A percentile compares a stretch with the other conserved stretches of the same genome.
Evolutionary conservation across 352 stramenopile species (phyloP).

Genomic region (Thalassiosira tumida): DNA sequence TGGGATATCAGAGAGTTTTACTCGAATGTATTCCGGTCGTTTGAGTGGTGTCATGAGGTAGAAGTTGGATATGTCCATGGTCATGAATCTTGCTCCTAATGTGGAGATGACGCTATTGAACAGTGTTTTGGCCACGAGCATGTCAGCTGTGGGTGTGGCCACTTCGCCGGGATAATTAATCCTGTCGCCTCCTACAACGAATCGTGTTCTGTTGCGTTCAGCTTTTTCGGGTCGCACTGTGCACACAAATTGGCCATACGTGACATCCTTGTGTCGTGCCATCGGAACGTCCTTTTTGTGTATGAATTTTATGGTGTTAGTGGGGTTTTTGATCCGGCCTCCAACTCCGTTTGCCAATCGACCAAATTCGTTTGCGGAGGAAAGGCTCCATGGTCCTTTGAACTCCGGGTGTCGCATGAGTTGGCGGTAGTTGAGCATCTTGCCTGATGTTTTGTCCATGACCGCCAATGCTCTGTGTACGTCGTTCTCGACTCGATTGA

Average conservation of each 20-base stretch:
- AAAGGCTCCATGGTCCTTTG: background rate
- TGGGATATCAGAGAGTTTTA: slow-evolving; percentile 48
- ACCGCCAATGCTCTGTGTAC: background rate
- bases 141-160: slow-evolving; percentile 53
- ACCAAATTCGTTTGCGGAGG: slow-evolving; percentile 64
- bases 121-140: slow-evolving; percentile 45
- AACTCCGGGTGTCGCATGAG: slow-evolving; percentile 1
- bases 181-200: slow-evolving; percentile 28
- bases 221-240: background rate
- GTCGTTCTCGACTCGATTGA: background rate
- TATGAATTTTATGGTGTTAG: slow-evolving; percentile 51
- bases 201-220: background rate
- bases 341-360: slow-evolving; percentile 57
- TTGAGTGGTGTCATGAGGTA: slow-evolving; percentile 48
- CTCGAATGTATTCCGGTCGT: slow-evolving; percentile 62
- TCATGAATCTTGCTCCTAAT: slow-evolving; percentile 47
- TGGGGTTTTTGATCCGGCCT: background rate
- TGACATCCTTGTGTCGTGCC: slow-evolving; percentile 21
- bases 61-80: slow-evolving; percentile 64
- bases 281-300: slow-evolving; percentile 1
- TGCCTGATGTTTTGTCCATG: slow-evolving; percentile 10
- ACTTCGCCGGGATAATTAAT: slow-evolving; percentile 45
- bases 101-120: slow-evolving; percentile 69
- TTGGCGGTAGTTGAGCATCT: slow-evolving; percentile 30
- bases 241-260: slow-evolving; percentile 5